These are phyloP conservation scores for Fagus sylvatica DNA, from an alignment of 306 rosid genomes.

Conservation along the genomic window DNA sequence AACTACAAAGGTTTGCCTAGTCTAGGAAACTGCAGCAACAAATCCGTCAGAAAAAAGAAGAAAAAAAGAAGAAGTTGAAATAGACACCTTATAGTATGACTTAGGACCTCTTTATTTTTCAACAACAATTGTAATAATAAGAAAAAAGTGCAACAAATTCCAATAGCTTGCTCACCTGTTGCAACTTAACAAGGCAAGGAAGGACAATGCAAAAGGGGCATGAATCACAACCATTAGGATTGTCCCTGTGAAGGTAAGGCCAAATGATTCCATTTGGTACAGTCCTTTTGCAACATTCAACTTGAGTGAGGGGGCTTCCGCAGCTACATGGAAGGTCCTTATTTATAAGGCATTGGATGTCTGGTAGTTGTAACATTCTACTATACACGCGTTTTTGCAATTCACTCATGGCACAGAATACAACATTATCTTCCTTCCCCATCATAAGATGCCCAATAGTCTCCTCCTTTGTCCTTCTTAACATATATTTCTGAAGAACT, in stretches of 20 bases:
- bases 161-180: slow-evolving; percentile 65
- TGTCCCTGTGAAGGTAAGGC: slow-evolving; percentile 87
- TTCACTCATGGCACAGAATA: slow-evolving; percentile 91
- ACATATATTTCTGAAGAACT: slow-evolving; percentile 80
- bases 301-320: slow-evolving; percentile 94
- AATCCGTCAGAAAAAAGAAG: slow-evolving; percentile 9
- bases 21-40: not conserved
- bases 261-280: slow-evolving; percentile 79
- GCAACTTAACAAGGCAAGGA: slow-evolving; percentile 96
- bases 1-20: not conserved
- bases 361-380: slow-evolving; percentile 92
- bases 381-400: slow-evolving; percentile 80
- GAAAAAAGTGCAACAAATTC: slow-evolving; percentile 12
- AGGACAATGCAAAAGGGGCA: slow-evolving; percentile 95
- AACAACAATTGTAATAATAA: slow-evolving; percentile 2
- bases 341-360: slow-evolving; percentile 79
- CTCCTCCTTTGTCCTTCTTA: slow-evolving; percentile 93
- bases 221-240: slow-evolving; percentile 89
- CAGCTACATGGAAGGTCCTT: slow-evolving; percentile 86
- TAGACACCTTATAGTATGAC: slow-evolving; percentile 12
- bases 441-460: slow-evolving; percentile 98
- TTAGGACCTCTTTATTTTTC: slow-evolving; percentile 19
- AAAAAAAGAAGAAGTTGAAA: slow-evolving; percentile 4
- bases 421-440: slow-evolving; percentile 96
- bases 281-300: slow-evolving; percentile 84